Evolutionary conservation across 345 rosid genomes (phyloP).

Genomic region (Euphorbia peplus): DNA sequence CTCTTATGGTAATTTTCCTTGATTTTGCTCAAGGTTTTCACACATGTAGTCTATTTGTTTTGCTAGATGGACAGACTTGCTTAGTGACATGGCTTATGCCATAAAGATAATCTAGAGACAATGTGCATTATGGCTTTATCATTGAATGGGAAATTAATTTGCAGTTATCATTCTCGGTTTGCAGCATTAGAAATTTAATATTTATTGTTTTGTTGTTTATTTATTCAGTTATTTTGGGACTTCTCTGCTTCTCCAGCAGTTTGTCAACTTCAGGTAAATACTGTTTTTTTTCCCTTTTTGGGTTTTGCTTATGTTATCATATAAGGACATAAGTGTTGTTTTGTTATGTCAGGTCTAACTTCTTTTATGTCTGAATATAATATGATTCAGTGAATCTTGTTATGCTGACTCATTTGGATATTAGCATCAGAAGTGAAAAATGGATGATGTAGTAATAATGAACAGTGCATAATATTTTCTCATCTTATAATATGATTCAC

Average conservation of each 20-base stretch:
- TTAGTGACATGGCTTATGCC: background rate
- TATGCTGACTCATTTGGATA: background rate
- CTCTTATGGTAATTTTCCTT: constrained; percentile 73
- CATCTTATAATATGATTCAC: background rate
- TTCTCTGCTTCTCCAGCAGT: constrained; percentile 19
- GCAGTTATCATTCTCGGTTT: background rate
- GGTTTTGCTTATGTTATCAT: background rate
- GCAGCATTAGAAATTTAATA: background rate
- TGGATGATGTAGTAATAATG: background rate
- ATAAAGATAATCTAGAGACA: background rate
- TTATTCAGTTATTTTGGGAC: constrained; percentile 18
- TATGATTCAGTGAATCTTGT: background rate
- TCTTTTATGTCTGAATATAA: background rate
- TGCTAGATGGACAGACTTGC: too few relatives aligned
- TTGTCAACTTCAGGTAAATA: constrained; percentile 27
- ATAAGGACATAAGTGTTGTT: background rate
- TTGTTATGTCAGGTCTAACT: constrained; percentile 2
- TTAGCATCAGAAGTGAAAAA: background rate
- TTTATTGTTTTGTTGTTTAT: background rate
- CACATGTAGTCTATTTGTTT: too few relatives aligned
- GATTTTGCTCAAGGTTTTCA: constrained; percentile 15
- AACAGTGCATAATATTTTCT: background rate
- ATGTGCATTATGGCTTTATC: background rate
- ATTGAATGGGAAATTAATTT: background rate
- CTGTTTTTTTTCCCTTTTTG: background rate